Evolutionary conservation across 176 grass and related monocot species (phyloP), one percentile per base, ranked within the genome.

Genomic region (Avena atlantica): DNA sequence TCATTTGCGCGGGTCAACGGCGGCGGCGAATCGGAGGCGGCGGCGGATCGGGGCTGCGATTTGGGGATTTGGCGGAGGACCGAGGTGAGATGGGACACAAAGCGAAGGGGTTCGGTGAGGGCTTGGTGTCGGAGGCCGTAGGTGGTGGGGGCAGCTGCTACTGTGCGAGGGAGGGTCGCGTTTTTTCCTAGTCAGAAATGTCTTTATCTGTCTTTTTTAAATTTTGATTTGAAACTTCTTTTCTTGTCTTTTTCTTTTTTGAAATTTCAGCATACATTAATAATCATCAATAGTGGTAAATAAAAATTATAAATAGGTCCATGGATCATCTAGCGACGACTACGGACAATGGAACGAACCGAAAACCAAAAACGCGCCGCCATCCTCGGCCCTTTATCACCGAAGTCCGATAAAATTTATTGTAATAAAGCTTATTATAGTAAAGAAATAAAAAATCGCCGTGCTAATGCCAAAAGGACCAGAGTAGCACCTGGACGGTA

Each of bases 1-100:
- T 84, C 92, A 93, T 93, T 40, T 12, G 79, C 21, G 70, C 76
- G 52, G 83, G 89, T 86, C 89, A 91, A 92, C 83, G 83, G 78
- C 45, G 19, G 36, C 76, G 80, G 50, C 36, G 80, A 62, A 77
- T 89, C 42, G 42, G 9, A 19, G 61, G n/a, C 86, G 70, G 45
- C 83, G 87, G 81, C 86, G 89, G 86, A 91, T 86, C 83, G 81
- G 83, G 75, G 75, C 61, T 62, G 68, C 80, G 86, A 88, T 86
- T 90, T 91, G 89, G 86, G 83, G 86, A 85, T 88, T 88, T 83
- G n/a, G 84, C 65, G 15, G 66, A 68, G 85, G 74, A 25, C 31
- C 15, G 60, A 49, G 90, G 62, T 62, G 70, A 86, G 77, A 62
- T 57, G 79, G 81, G 80, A 37, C 48, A 78, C 63, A 51, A 62